These are phyloP conservation scores for Marasmius fiardii DNA, from an alignment of 1,284 basidiomycete genomes.

Conservation along the genomic window DNA sequence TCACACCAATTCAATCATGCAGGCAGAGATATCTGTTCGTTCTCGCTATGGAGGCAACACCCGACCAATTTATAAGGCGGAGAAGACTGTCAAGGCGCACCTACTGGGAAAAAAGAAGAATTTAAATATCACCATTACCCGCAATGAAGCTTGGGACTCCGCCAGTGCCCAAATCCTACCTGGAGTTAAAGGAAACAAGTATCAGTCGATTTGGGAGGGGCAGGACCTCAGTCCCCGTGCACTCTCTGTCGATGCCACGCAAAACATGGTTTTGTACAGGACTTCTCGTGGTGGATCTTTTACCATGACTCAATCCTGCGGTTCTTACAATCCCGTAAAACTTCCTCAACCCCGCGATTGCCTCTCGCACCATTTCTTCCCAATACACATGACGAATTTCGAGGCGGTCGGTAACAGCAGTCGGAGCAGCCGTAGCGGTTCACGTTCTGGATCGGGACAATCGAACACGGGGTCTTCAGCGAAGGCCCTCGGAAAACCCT, in stretches of 20 bases:
- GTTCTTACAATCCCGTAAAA: conserved; percentile 16
- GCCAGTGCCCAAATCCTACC: conserved; percentile 5
- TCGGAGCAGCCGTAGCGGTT: no score
- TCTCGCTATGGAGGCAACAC: conserved; percentile 13
- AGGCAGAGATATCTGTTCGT: conserved; percentile 15
- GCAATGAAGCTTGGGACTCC: conserved; percentile 18
- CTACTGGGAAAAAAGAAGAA: conserved; percentile 20
- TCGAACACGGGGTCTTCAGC: no score
- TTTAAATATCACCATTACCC: conserved; percentile 15
- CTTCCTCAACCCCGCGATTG: conserved; percentile 8
- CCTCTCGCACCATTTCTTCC: conserved; percentile 19
- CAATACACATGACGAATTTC: conserved; percentile 15
- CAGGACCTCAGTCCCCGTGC: conserved; percentile 14
- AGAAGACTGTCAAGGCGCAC: conserved; percentile 16
- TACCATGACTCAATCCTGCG: conserved; percentile 14
- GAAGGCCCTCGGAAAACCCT: conserved; percentile 9
- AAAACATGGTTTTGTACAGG: conserved; percentile 12
- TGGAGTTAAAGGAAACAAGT: conserved; percentile 12
- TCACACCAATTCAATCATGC: conserved; percentile 5
- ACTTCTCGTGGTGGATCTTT: conserved; percentile 7
- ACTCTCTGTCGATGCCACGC: conserved; percentile 12
- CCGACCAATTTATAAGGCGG: conserved; percentile 20
- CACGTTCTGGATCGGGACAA: neutral
- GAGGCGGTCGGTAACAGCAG: no score
- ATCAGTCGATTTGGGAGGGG: conserved; percentile 10